Base-by-base conservation (phyloP, 129 eudicot genomes). In the Escallonia herrerae region DNA sequence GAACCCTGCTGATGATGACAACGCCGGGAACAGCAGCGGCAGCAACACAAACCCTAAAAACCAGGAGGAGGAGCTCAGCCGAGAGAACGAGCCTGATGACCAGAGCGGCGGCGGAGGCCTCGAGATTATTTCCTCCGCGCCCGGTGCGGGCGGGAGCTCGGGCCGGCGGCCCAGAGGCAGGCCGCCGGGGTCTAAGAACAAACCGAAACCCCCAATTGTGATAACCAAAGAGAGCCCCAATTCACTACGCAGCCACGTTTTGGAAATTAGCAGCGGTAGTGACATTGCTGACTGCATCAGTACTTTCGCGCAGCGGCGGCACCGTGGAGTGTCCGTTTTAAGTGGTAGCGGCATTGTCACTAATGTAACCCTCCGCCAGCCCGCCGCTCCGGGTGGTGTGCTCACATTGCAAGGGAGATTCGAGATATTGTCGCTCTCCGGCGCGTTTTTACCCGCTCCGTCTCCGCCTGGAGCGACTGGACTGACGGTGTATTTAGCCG, bases 181-280 rank as follows among this genome's bases (percentile, higher is more conserved):
- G 39, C 95, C 95, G 1, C 80, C 91, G 0, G 95, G 95, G 0
- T 84, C 95, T 0, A 87, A 87, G 33, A 87, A 87, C 80, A 87
- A 84, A 52, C 90, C 95, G 1, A 84, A 79, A 42, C 83, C 95
- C 4, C 96, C 96, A 0, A 74, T 88, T 3, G 81, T 88, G 7
- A 82, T 88, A n/a, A 82, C 96, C 0, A 88, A 88, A 42, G 96
- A 88, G 12, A 81, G 79, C 67, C 89, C 96, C 6, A 84, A 88
- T 40, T 76, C 91, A 2, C 86, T 88, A 54, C 71, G 81, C 4
- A 88, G 96, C 72, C 96, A 88, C 60, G 89, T 88, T 3, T 42
- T 88, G 74, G 96, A 88, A 62, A 84, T 88, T 62, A 70, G 77
- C 51, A 77, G 69, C 40, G 89, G 84, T 2, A 82, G 77, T 13